phyloP scores from a whole-genome alignment of 2,329 filamentous ascomycete genomes.

The Penicillium sp. region DNA sequence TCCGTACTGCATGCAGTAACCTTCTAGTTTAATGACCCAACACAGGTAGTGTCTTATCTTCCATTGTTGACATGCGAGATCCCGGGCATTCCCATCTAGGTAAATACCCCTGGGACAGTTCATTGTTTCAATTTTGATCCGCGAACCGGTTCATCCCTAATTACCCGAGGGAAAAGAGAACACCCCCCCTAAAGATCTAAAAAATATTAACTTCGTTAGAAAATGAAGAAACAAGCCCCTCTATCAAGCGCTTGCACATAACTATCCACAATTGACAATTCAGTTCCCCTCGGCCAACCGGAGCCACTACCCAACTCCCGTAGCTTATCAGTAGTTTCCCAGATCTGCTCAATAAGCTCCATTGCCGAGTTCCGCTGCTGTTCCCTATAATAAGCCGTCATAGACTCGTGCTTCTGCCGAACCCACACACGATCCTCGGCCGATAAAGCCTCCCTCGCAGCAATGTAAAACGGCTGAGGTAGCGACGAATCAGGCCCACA shows the following conservation, averaged over 20 bases:
- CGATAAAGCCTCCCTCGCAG: constrained; percentile 20
- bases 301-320: constrained; percentile 1
- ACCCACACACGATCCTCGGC: constrained; percentile 18
- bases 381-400: constrained; percentile 25
- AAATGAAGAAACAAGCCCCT: constrained; percentile 21
- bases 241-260: constrained; percentile 17
- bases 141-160: not conserved
- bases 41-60: not conserved
- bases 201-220: constrained; percentile 8
- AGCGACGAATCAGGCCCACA: constrained; percentile 24
- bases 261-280: constrained; percentile 9
- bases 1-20: constrained; percentile 1
- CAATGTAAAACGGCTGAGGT: constrained; percentile 23
- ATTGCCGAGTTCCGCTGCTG: constrained; percentile 24
- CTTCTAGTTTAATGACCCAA: not conserved
- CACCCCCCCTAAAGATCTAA: not conserved
- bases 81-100: not conserved
- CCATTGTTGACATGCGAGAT: not conserved
- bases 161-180: not conserved
- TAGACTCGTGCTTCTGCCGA: constrained; percentile 21
- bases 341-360: constrained; percentile 22
- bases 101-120: not conserved
- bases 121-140: not conserved
- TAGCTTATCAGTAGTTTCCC: constrained; percentile 17
- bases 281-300: not conserved